A percentile compares a stretch with the other conserved stretches of the same genome.
Evolutionary conservation across 176 grass and related monocot species (phyloP).

Genomic region (Oropetium thomaeum): DNA sequence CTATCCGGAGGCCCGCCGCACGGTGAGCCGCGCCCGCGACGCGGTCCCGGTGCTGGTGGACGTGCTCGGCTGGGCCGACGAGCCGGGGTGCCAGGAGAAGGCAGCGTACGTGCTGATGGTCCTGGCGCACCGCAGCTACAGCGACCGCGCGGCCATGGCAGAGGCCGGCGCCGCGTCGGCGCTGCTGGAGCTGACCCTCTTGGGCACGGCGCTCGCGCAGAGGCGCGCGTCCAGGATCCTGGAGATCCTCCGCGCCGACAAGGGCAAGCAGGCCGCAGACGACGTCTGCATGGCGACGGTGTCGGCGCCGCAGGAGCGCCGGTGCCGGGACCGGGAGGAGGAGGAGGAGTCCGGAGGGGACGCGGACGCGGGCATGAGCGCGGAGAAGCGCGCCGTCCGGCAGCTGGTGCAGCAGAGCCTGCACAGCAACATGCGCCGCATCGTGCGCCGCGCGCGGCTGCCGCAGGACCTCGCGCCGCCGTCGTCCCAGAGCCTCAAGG

Average conservation of each 20-base stretch:
- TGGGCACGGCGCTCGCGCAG: conserved; percentile 84
- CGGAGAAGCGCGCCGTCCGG: conserved; percentile 76
- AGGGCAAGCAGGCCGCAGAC: conserved; percentile 64
- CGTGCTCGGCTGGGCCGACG: conserved; percentile 77
- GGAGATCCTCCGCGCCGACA: conserved; percentile 65
- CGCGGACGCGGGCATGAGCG: conserved; percentile 49
- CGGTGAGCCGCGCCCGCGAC: conserved; percentile 48
- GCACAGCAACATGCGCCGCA: conserved; percentile 84
- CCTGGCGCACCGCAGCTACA: conserved; percentile 71
- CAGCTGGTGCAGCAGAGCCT: conserved; percentile 95
- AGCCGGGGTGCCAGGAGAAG: conserved; percentile 85
- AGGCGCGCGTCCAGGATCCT: conserved; percentile 87
- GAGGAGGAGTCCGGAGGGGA: conserved; percentile 12
- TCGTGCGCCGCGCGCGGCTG: conserved; percentile 67
- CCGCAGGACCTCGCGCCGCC: conserved; percentile 67
- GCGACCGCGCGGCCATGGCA: conserved; percentile 59
- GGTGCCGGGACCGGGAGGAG: neutral
- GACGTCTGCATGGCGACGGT: conserved; percentile 37
- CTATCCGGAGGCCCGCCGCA: conserved; percentile 60
- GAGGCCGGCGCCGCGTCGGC: conserved; percentile 67
- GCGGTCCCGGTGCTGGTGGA: conserved; percentile 59
- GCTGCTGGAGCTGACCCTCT: conserved; percentile 83
- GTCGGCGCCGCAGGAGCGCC: conserved; percentile 64
- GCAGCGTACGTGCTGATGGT: conserved; percentile 88
- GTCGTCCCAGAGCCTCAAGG: conserved; percentile 44